Evolutionary conservation across 2,329 filamentous ascomycete species (phyloP).

Genomic region (Monosporascus cannonballus): DNA sequence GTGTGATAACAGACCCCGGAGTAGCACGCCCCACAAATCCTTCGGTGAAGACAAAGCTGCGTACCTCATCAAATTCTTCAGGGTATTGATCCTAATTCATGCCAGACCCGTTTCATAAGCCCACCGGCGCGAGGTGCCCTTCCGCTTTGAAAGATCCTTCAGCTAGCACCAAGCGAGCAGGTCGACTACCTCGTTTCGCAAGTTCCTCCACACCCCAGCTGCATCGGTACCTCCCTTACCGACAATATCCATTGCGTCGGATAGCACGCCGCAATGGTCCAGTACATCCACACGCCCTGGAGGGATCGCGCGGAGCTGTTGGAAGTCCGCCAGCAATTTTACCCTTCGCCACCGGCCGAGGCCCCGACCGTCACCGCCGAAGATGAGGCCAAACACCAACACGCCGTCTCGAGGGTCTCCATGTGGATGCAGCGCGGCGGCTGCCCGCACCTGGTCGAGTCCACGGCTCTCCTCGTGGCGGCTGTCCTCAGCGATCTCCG

Average conservation of each 20-base stretch:
- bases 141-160: too few relatives aligned
- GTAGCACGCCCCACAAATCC: too few relatives aligned
- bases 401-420: conserved; percentile 52
- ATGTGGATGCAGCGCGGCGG: conserved; percentile 69
- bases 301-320: conserved; percentile 60
- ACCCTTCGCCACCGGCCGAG: conserved; percentile 30
- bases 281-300: conserved; percentile 71
- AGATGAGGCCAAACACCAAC: conserved; percentile 26
- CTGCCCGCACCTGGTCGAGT: conserved; percentile 75
- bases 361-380: background rate
- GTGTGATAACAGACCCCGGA: too few relatives aligned
- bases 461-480: conserved; percentile 66
- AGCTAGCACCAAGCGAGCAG: too few relatives aligned
- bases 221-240: background rate
- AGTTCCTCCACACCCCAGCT: too few relatives aligned
- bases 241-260: background rate
- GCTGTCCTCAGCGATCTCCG: conserved; percentile 59
- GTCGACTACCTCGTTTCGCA: too few relatives aligned
- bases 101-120: too few relatives aligned
- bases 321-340: conserved; percentile 58
- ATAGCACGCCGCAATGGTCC: conserved; percentile 45
- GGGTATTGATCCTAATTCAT: too few relatives aligned
- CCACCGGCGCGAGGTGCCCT: too few relatives aligned
- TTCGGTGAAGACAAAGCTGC: too few relatives aligned
- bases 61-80: too few relatives aligned